Conservation (phyloP, 352 stramenopile species). For the Phytopythium boreale region DNA sequence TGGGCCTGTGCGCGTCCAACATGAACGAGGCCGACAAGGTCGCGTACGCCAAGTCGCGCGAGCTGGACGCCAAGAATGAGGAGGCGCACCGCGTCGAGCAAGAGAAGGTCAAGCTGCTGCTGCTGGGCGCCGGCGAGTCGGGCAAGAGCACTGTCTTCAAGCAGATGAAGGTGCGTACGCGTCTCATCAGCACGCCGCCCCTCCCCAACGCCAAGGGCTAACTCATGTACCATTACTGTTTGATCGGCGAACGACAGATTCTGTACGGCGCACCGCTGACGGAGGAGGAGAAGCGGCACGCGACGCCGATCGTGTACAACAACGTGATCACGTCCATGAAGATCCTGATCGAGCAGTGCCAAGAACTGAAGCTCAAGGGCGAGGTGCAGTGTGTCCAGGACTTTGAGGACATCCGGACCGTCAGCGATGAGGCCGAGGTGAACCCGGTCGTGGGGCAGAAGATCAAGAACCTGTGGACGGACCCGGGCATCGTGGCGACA, state of each 20-base stretch:
- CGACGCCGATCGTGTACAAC: constrained; percentile 89
- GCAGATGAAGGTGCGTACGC: constrained; percentile 88
- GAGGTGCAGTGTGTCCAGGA: constrained; percentile 71
- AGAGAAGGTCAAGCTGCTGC: constrained; percentile 95
- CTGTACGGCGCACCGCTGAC: constrained; percentile 82
- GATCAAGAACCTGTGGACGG: constrained; percentile 93
- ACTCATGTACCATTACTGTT: no score
- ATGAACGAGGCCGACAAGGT: constrained; percentile 57
- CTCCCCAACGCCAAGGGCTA: neutral
- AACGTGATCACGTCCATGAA: constrained; percentile 91
- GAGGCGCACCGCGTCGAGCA: constrained; percentile 74
- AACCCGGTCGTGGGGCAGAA: constrained; percentile 88
- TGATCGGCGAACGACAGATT: constrained; percentile 73
- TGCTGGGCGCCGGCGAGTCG: constrained; percentile 93
- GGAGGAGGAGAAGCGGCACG: constrained; percentile 85
- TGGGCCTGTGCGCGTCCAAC: constrained; percentile 69
- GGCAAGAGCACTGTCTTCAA: constrained; percentile 95
- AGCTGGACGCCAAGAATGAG: constrained; percentile 79
- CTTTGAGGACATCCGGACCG: constrained; percentile 75
- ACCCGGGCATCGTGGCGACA: constrained; percentile 87
- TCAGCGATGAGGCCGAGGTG: constrained; percentile 88
- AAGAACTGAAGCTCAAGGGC: constrained; percentile 76
- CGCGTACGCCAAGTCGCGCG: constrained; percentile 64
- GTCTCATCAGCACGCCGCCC: no score
- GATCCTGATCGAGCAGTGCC: constrained; percentile 88